Evolutionary conservation across 805 yeast species (phyloP).

Genomic region (Lipomyces starkeyi): DNA sequence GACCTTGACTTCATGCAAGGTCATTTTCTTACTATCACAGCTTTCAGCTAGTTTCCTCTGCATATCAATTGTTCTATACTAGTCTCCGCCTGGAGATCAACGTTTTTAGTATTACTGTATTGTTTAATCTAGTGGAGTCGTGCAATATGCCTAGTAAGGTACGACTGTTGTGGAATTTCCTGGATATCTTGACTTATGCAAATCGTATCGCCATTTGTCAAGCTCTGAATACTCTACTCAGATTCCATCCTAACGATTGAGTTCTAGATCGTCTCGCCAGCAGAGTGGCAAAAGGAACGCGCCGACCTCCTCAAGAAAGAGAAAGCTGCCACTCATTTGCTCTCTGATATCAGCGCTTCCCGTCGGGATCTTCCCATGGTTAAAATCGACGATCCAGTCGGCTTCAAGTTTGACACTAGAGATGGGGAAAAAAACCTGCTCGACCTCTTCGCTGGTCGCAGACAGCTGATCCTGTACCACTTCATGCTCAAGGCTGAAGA

Average conservation of each 20-base stretch:
- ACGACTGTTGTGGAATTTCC: neutral
- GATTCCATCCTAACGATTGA: neutral
- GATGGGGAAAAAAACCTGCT: neutral
- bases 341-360: neutral
- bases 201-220: neutral
- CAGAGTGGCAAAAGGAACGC: neutral
- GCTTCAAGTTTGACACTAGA: neutral
- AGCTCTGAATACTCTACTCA: neutral
- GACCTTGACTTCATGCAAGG: too few species aligned
- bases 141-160: neutral
- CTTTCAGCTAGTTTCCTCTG: neutral
- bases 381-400: neutral
- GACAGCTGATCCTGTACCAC: conserved; percentile 1
- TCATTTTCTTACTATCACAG: too few species aligned
- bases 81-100: neutral
- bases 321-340: neutral
- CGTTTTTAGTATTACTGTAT: neutral
- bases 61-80: neutral
- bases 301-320: neutral
- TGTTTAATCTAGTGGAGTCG: neutral
- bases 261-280: conserved; percentile 1
- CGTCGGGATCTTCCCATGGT: conserved; percentile 5
- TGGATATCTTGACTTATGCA: neutral
- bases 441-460: conserved; percentile 3
- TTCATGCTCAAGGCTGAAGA: neutral